Conservation (phyloP, 106 monocot genomes). For the Narthecium ossifragum region DNA sequence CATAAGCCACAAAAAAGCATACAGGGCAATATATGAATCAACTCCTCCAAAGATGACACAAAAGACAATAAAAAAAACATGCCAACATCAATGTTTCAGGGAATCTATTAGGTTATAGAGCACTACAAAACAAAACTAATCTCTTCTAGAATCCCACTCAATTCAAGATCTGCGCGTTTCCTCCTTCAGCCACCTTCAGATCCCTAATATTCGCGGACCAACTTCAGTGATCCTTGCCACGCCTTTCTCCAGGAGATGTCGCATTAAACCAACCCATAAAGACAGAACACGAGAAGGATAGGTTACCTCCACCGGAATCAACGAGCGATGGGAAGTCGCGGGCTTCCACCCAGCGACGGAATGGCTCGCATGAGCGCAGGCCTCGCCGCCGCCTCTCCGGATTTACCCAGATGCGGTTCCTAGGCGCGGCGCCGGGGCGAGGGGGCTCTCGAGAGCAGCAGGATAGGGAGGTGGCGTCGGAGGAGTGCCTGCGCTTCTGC, state of each 20-base stretch:
- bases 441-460: background rate
- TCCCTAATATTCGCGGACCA: no score
- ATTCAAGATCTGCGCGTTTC: no score
- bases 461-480: background rate
- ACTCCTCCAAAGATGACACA: no score
- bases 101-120: no score
- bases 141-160: no score
- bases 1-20: no score
- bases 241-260: background rate
- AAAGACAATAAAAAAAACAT: no score
- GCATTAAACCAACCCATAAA: background rate
- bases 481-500: background rate
- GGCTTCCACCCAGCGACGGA: conserved; percentile 34
- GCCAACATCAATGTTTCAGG: no score
- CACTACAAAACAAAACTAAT: no score
- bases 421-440: background rate
- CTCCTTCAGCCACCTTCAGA: no score
- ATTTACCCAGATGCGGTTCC: conserved; percentile 23
- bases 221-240: background rate
- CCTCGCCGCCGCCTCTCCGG: conserved; percentile 13
- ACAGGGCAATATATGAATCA: no score
- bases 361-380: background rate
- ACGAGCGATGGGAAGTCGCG: conserved; percentile 7
- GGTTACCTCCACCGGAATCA: conserved; percentile 2
- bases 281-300: background rate